Base-by-base conservation (phyloP, 1,284 basidiomycete species). In the Pterulicium gracile region DNA sequence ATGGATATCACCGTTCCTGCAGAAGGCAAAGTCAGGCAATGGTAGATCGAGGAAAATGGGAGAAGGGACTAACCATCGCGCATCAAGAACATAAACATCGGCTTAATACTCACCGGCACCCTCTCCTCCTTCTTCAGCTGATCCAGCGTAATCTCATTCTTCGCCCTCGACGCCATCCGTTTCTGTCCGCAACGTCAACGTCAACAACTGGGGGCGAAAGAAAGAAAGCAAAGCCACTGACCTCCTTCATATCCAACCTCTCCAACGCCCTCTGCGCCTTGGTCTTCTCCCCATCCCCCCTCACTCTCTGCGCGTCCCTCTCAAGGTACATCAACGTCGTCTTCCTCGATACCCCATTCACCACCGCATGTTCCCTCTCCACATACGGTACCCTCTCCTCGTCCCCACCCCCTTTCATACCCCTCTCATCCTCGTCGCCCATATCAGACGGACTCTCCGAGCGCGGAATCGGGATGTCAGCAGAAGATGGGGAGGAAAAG, bases 21-120 rank as follows among this genome's bases (percentile, higher is more conserved):
- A 43, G 1, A 48, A 4, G 14, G 23, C 17, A 24, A 17, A 39
- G 40, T 43, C 21, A 22, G 13, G 44, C 45, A 20, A 41, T 14
- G 19, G 4, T 22, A 18, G 18, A 34, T 24, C 27, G 2, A 43
- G 7, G n/a, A 41, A 43, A 1, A 49, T 14, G 4, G 34, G 48
- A 41, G 17, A 27, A 24, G 32, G n/a, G 18, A 51, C 60, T 44
- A 54, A 74, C 79, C 80, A 55, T 83, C 77, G 47, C 77, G 65
- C 54, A 77, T 69, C 18, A 84, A 63, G 61, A 83, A 81, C 41
- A 83, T 69, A 57, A 70, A 81, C 65, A 81, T 69, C 0, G 81
- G 76, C 14, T 69, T 64, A 18, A 79, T 68, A 43, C 69, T 67
- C 34, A 83, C 79, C 44, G 73, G 65, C 1, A 84, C 73, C 47